These are phyloP conservation scores for Lonicera japonica DNA, from an alignment of 129 eudicot species.

Conservation along the genomic window DNA sequence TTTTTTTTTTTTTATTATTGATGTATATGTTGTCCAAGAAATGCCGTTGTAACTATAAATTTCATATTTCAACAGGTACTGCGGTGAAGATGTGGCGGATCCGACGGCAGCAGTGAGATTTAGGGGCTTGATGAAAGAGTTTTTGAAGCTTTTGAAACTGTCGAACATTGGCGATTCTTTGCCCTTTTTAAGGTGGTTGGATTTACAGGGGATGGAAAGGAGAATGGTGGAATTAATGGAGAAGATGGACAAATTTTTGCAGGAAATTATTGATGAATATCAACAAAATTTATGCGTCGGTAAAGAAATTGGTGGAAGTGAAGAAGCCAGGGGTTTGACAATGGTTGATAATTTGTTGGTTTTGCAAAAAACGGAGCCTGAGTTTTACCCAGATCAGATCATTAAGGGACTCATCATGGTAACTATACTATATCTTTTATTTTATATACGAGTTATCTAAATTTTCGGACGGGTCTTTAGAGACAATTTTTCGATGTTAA, in stretches of 20 bases:
- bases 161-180: neutral
- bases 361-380: neutral
- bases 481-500: no score
- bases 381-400: neutral
- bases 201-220: neutral
- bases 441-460: no score
- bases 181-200: neutral
- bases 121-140: neutral
- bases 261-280: neutral
- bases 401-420: slow-evolving; percentile 1
- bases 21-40: no score
- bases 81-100: neutral
- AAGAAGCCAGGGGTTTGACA: neutral
- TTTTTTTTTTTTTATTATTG: no score
- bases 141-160: neutral
- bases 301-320: neutral
- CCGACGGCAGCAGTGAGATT: neutral
- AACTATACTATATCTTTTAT: no score
- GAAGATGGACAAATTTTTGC: slow-evolving; percentile 1
- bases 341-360: neutral
- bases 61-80: neutral
- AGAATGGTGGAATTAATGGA: neutral
- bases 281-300: neutral
- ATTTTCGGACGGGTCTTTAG: no score
- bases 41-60: no score